Conservation (phyloP, 1,284 basidiomycete species). For the Cryptococcus jaspeensis region DNA sequence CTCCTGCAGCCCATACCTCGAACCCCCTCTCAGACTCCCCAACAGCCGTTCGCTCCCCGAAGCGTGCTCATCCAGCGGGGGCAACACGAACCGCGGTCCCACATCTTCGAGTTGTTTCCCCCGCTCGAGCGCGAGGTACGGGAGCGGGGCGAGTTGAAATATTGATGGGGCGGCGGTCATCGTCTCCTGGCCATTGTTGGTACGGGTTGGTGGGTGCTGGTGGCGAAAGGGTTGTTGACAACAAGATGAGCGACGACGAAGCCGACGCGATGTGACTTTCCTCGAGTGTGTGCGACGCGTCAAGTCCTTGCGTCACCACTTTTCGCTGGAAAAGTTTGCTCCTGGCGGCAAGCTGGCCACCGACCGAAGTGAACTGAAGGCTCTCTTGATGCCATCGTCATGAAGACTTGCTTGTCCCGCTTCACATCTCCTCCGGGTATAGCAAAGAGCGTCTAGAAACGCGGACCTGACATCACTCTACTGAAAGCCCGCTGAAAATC, state of each 20-base stretch:
- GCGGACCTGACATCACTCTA: not conserved
- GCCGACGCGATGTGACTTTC: too few species aligned
- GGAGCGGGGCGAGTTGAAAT: slow-evolving; percentile 12
- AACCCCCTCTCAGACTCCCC: slow-evolving; percentile 12
- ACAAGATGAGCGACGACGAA: too few species aligned
- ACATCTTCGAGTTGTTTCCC: slow-evolving; percentile 1
- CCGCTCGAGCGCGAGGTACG: not conserved
- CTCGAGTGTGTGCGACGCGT: not conserved
- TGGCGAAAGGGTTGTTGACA: too few species aligned
- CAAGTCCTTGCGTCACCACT: not conserved
- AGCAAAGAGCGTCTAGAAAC: too few species aligned
- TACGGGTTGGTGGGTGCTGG: not conserved
- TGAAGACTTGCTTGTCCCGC: not conserved
- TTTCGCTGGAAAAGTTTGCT: not conserved
- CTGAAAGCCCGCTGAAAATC: not conserved
- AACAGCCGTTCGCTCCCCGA: slow-evolving; percentile 29
- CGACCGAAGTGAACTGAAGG: too few species aligned
- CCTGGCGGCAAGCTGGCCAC: not conserved
- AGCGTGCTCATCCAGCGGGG: slow-evolving; percentile 29
- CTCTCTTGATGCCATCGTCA: not conserved
- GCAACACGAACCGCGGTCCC: slow-evolving; percentile 23
- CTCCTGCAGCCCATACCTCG: slow-evolving; percentile 8
- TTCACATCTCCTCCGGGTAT: not conserved
- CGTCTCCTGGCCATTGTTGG: not conserved
- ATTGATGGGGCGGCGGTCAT: not conserved